These are phyloP conservation scores for Beta corolliflora DNA, from an alignment of 179 eudicot species.

Conservation along the genomic window DNA sequence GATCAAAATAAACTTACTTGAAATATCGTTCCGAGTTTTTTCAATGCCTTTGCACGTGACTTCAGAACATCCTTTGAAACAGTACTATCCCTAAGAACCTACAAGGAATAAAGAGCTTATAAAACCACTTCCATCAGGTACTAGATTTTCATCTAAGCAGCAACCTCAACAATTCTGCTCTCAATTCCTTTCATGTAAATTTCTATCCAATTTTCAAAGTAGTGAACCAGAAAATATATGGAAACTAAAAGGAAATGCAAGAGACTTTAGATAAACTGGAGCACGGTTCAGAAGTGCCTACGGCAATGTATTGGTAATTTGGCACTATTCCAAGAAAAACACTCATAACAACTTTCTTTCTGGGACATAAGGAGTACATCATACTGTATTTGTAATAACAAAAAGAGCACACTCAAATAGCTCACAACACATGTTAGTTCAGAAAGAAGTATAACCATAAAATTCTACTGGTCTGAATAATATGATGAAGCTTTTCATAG, in stretches of 20 bases:
- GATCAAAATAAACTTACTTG: constrained; percentile 53
- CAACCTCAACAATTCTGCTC: background rate
- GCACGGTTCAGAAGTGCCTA: background rate
- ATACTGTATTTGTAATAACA: background rate
- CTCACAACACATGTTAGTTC: background rate
- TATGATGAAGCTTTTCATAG: background rate
- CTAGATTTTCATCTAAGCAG: background rate
- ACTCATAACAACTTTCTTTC: background rate
- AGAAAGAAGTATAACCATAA: background rate
- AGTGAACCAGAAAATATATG: background rate
- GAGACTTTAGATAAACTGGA: background rate
- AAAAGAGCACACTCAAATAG: background rate
- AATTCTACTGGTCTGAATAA: background rate
- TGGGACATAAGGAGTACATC: background rate
- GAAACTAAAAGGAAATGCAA: background rate
- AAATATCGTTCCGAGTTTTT: constrained; percentile 83
- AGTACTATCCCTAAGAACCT: constrained; percentile 79
- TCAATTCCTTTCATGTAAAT: background rate
- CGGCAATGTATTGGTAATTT: background rate
- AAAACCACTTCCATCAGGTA: constrained; percentile 2
- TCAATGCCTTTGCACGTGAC: constrained; percentile 78
- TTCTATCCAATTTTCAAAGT: background rate
- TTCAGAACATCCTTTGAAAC: constrained; percentile 70
- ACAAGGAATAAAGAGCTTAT: constrained; percentile 24
- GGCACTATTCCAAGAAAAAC: background rate